Evolutionary conservation across 805 yeast species (phyloP), one percentile per base, ranked within the genome.

Genomic region (Myxozyma sirexii): DNA sequence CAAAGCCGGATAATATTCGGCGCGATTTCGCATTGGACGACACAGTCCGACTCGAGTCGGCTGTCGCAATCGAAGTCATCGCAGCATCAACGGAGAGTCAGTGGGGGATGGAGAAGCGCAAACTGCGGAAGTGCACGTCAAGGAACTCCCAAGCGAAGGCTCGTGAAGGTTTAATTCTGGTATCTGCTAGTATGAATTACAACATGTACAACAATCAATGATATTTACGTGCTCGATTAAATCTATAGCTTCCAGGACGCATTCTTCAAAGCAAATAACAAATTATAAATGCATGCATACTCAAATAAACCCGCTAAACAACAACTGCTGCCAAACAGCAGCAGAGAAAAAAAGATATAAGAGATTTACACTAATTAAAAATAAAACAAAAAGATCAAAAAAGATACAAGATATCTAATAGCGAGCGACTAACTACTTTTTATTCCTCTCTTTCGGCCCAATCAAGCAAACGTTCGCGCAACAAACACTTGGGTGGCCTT

Each of bases 401-500:
- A n/a, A n/a, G n/a, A n/a, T n/a, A n/a, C 15, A 21, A 54, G 26
- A 21, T 13, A 17, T 37, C 17, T n/a, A 23, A 47, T n/a, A 24
- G 23, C 10, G 35, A 41, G 8, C 21, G 21, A 38, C 21, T 17
- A 19, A 37, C n/a, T 6, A 42, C 39, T 53, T 31, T 37, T 35
- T 17, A 17, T 19, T 6, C 23, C 35, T 23, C 33, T 29, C 38
- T 29, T 12, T 48, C n/a, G 17, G 19, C 23, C 29, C 19, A 43
- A 4, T 26, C 55, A 62, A 15, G 59, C 60, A 35, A 87, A 82
- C n/a, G 87, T 80, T 70, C 90, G 90, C 2, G 97, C 90, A 55
- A 94, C 96, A 69, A 94, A 83, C 58, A 86, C 82, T 77, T 94
- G 99, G n/a, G 97, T 90, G 3, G 97, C 91, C 74, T 89, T 90